Evolutionary conservation across 164 flowering plant species (phyloP), one percentile per base, ranked within the genome.

Genomic region (Malania oleifera): DNA sequence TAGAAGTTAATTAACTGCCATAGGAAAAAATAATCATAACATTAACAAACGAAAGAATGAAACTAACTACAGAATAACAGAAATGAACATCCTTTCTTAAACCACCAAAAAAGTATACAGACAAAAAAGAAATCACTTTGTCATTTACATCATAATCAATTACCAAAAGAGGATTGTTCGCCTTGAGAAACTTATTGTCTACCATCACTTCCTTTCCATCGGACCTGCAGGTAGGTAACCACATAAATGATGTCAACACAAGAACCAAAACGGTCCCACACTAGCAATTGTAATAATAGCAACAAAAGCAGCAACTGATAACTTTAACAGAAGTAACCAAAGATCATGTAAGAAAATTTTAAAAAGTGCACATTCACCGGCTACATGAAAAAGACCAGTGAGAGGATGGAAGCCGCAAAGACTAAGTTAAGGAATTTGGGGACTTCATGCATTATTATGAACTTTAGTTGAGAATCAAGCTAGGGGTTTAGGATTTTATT

Each of bases 191-290:
- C 38, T 73, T 78, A 77, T 86, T 90, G 64, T 87, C 87, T 59
- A 90, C 95, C 70, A 70, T 65, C 57, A 82, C 87, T 71, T 84
- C 88, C 45, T 70, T 70, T 40, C 97, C 97, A 63, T 90, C 95
- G 61, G 92, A 80, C 76, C 97, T 90, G 57, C 34, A n/a, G 47
- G 19, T 2, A 63, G 54, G 59, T 39, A 52, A 57, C 4, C 39
- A 55, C 7, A 56, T 7, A 23, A 63, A 53, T 13, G 35, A 7
- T 23, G 24, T 10, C 7, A 19, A 15, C 15, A 27, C 23, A 17
- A 31, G 31, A 31, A 70, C 57, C 44, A 7, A 40, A 19, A 34
- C 20, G 2, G 6, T 54, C 22, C 18, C 15, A 14, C 13, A 29
- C 29, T 34, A 12, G 38, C 11, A 34, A 7, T 7, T 34, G 7